Evolutionary conservation across 371 early-diverging fungal genomes (phyloP), one percentile per base, ranked within the genome.

Genomic region (Syncephalastrum racemosum): DNA sequence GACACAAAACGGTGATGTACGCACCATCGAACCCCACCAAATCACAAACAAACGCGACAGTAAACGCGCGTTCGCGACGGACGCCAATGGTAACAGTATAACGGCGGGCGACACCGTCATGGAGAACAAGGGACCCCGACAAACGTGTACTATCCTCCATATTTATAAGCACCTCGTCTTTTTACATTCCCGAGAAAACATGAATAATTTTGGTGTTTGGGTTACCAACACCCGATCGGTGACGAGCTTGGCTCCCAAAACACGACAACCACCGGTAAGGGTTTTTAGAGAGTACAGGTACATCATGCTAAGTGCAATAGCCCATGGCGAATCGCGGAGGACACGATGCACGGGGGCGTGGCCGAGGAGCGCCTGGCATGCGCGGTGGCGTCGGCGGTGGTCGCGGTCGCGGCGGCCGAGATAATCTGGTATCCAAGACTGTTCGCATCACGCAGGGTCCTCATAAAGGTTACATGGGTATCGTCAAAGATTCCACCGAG

Each of bases 401-500:
- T 3, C 79, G 87, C 25, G 81, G 87, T 20, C 73, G 82, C n/a
- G 87, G 87, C 12, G 80, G 89, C 4, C 79, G 89, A 27, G 95
- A 99, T 68, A 91, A 89, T 22, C 64, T 97, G 31, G 72, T 97
- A 10, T 86, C 88, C 46, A 90, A 93, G 66, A 93, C 93, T 0
- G 99, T 99, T 0, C 86, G 85, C 39, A 91, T 98, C 49, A 85
- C 82, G 4, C 81, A 87, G 44, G 99, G 99, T 6, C 91, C 93
- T 14, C 96, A 92, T 80, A 99, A 99, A 71, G 99, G 99, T 12
- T 97, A 95, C 68, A 71, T 92, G 24, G 99, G 99, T 48, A 91
- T 96, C 50, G 95, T 99, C 31, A 97, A 97, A 66, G 97, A 97
- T 50, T 81, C 90, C 0, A 84, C 86, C 1, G 88, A 83, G 56